Conservation (phyloP, 1,139 yeast species). For the Lodderomyces jiufengensis region DNA sequence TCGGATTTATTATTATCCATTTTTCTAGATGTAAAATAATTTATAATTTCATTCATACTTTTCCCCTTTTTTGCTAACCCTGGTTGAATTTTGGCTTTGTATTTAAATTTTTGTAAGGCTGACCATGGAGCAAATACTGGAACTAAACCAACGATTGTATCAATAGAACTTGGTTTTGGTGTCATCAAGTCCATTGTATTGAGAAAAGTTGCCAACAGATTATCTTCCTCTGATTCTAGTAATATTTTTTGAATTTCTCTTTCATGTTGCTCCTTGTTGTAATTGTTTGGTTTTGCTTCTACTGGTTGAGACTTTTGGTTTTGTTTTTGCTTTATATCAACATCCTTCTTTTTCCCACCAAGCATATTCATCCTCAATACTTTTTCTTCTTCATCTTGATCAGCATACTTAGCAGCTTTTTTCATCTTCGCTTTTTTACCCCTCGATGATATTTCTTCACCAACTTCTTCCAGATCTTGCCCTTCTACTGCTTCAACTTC, state of each 20-base stretch:
- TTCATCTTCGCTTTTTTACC: constrained; percentile 84
- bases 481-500: constrained; percentile 11
- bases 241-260: constrained; percentile 48
- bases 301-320: constrained; percentile 21
- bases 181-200: constrained; percentile 40
- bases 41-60: constrained; percentile 65
- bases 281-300: constrained; percentile 23
- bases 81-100: constrained; percentile 81
- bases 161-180: constrained; percentile 41
- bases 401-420: constrained; percentile 79
- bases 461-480: constrained; percentile 11
- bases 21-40: constrained; percentile 55
- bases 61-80: constrained; percentile 91
- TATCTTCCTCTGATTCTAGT: constrained; percentile 31
- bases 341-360: constrained; percentile 70
- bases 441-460: constrained; percentile 39
- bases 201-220: constrained; percentile 30
- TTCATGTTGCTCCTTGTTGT: constrained; percentile 43
- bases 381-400: constrained; percentile 90
- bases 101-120: constrained; percentile 68
- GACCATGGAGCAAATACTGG: constrained; percentile 96
- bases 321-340: constrained; percentile 25
- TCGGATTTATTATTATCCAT: constrained; percentile 50
- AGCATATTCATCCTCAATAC: constrained; percentile 68
- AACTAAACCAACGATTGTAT: constrained; percentile 54